These are phyloP conservation scores for Rugonectria rugulosa DNA, from an alignment of 2,329 filamentous ascomycete genomes.

Conservation along the genomic window DNA sequence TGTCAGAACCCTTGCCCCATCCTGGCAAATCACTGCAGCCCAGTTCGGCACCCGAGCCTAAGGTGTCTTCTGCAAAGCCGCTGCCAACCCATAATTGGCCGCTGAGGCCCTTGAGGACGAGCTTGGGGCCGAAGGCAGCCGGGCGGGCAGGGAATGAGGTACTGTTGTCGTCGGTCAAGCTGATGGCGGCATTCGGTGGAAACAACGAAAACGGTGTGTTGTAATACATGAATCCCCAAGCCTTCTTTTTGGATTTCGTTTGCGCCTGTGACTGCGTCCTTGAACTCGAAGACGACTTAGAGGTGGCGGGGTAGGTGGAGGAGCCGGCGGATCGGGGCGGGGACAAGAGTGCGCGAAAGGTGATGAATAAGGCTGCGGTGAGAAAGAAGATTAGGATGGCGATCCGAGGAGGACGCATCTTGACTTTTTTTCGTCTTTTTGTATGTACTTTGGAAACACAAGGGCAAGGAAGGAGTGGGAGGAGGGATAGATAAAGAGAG, in stretches of 20 bases:
- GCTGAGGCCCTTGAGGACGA: conserved; percentile 80
- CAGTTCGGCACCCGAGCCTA: conserved; percentile 78
- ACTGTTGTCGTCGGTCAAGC: conserved; percentile 95
- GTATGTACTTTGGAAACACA: not conserved
- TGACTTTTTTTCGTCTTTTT: no score
- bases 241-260: conserved; percentile 32
- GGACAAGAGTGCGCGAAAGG: conserved; percentile 61
- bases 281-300: conserved; percentile 22
- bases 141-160: conserved; percentile 95
- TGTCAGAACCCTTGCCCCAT: conserved; percentile 72
- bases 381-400: conserved; percentile 62
- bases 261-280: conserved; percentile 12
- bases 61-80: conserved; percentile 83
- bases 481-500: conserved; percentile 1
- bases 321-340: conserved; percentile 36
- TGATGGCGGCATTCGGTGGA: conserved; percentile 93
- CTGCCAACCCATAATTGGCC: conserved; percentile 93
- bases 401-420: conserved; percentile 21
- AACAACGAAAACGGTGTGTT: conserved; percentile 86
- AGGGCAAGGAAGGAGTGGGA: not conserved
- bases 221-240: conserved; percentile 69
- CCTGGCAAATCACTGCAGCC: conserved; percentile 95
- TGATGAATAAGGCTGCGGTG: conserved; percentile 61
- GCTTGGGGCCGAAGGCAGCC: conserved; percentile 86
- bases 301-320: conserved; percentile 38